Evolutionary conservation across 2,329 filamentous ascomycete species (phyloP).

Genomic region (Colletotrichum destructivum): DNA sequence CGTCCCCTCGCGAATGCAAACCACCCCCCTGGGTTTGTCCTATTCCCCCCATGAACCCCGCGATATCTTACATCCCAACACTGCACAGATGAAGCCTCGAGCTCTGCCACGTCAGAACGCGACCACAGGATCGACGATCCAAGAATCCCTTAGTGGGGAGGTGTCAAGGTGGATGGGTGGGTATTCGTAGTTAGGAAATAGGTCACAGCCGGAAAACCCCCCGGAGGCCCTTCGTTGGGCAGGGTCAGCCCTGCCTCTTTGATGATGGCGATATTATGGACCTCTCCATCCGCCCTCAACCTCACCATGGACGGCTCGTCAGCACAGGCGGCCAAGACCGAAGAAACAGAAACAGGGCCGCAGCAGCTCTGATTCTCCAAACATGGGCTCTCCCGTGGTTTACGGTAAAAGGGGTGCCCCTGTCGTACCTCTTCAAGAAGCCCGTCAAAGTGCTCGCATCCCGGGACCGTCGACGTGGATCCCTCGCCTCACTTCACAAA

Average conservation of each 20-base stretch:
- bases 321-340: too few relatives aligned
- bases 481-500: neutral
- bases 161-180: too few relatives aligned
- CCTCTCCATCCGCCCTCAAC: neutral
- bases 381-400: neutral
- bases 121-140: neutral
- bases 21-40: neutral
- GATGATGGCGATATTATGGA: neutral
- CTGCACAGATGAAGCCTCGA: neutral
- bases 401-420: neutral
- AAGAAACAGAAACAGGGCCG: too few relatives aligned
- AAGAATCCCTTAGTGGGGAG: neutral
- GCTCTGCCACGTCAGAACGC: constrained; percentile 22
- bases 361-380: too few relatives aligned
- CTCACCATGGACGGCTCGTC: too few relatives aligned
- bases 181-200: too few relatives aligned
- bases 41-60: neutral
- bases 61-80: neutral
- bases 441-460: neutral
- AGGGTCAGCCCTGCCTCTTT: constrained; percentile 5
- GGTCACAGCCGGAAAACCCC: neutral
- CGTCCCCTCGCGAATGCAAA: neutral
- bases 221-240: neutral
- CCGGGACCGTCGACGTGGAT: neutral
- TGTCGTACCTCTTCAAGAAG: neutral